Evolutionary conservation across 2,329 filamentous ascomycete genomes (phyloP).

Genomic region (Laburnicola sp.): DNA sequence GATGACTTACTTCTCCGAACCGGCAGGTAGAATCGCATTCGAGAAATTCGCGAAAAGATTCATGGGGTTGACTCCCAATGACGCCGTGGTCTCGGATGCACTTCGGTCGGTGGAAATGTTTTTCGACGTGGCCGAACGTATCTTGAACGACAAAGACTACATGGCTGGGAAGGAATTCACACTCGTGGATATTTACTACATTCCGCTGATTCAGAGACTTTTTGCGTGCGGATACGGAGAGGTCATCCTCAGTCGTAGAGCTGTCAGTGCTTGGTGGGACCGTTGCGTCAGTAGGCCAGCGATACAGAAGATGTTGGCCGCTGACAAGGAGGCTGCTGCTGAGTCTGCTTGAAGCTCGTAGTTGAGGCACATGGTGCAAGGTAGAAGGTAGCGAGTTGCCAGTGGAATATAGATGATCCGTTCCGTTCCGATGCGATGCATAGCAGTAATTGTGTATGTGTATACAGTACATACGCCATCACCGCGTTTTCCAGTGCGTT

Average conservation of each 20-base stretch:
- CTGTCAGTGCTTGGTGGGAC: conserved; percentile 24
- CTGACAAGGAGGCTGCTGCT: conserved; percentile 18
- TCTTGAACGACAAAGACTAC: conserved; percentile 47
- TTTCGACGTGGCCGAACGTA: conserved; percentile 50
- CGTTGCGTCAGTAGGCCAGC: conserved; percentile 21
- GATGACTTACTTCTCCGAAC: conserved; percentile 49
- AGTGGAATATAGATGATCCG: no score
- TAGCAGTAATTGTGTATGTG: no score
- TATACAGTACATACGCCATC: no score
- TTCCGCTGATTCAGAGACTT: conserved; percentile 51
- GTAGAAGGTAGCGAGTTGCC: no score
- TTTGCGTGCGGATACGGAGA: conserved; percentile 33
- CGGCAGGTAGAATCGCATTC: conserved; percentile 50
- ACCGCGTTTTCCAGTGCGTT: no score
- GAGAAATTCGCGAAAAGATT: conserved; percentile 53
- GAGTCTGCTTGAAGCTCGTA: no score
- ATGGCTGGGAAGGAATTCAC: conserved; percentile 53
- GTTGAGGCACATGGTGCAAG: no score
- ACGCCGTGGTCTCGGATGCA: conserved; percentile 46
- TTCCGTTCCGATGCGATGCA: no score
- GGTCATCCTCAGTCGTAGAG: conserved; percentile 15
- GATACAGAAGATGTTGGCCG: conserved; percentile 20
- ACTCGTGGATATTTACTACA: conserved; percentile 54
- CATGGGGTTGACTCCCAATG: conserved; percentile 49
- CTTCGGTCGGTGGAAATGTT: conserved; percentile 46